Percentiles rank a stretch among this genome's conserved stretches.
Evolutionary conservation across 2,329 filamentous ascomycete species (phyloP).

Genomic region (Colletotrichum somersetense): DNA sequence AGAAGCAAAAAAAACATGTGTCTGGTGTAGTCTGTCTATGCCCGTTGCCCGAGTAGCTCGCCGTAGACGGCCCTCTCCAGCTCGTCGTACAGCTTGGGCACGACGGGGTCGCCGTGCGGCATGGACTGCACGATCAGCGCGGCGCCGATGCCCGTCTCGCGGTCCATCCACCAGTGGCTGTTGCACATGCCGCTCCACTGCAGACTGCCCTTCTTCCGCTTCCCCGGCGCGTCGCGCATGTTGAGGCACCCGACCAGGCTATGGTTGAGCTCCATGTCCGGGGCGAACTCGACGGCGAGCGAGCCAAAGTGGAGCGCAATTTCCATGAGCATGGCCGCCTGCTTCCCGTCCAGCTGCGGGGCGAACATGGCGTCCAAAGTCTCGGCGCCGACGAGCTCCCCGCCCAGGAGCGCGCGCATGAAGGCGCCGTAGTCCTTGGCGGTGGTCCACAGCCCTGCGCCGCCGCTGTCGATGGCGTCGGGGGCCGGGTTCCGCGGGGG

Average conservation of each 20-base stretch:
- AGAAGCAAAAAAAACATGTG: neutral
- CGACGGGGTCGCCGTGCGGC: slow-evolving; percentile 54
- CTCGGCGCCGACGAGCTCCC: slow-evolving; percentile 48
- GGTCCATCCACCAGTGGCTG: slow-evolving; percentile 58
- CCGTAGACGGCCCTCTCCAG: slow-evolving; percentile 56
- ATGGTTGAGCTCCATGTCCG: slow-evolving; percentile 51
- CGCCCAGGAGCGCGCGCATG: slow-evolving; percentile 51
- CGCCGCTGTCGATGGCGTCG: slow-evolving; percentile 56
- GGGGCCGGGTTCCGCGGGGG: slow-evolving; percentile 42
- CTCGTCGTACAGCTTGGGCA: slow-evolving; percentile 53
- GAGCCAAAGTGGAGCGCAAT: slow-evolving; percentile 44
- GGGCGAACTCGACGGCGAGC: slow-evolving; percentile 54
- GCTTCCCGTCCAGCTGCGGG: slow-evolving; percentile 55
- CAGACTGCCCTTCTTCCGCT: slow-evolving; percentile 57
- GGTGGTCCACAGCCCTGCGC: slow-evolving; percentile 58
- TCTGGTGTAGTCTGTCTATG: neutral
- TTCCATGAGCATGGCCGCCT: slow-evolving; percentile 44
- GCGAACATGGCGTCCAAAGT: slow-evolving; percentile 53
- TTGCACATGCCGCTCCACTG: slow-evolving; percentile 60
- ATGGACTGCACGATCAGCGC: slow-evolving; percentile 55
- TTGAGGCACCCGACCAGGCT: slow-evolving; percentile 57
- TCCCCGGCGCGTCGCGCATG: slow-evolving; percentile 53
- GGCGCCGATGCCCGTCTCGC: slow-evolving; percentile 55
- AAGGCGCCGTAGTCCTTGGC: slow-evolving; percentile 56
- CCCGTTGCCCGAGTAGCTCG: slow-evolving; percentile 31